Evolutionary conservation across 345 rosid genomes (phyloP).

Genomic region (Rhodamnia rubescens): DNA sequence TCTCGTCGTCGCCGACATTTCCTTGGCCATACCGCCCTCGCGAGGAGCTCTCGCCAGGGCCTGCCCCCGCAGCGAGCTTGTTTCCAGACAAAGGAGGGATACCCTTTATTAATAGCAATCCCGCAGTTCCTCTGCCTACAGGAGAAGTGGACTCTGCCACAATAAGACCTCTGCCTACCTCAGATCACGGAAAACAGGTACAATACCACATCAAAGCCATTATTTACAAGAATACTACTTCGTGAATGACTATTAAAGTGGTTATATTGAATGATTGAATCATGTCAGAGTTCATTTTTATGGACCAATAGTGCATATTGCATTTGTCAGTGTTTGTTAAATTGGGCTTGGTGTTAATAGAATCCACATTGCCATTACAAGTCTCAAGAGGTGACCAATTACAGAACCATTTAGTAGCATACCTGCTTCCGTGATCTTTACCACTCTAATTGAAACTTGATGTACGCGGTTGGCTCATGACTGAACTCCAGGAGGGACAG

Average conservation of each 20-base stretch:
- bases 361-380: background rate
- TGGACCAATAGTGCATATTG: background rate
- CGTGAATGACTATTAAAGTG: background rate
- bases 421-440: background rate
- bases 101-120: conserved; percentile 86
- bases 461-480: background rate
- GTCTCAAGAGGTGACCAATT: background rate
- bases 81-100: conserved; percentile 60
- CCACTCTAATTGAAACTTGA: background rate
- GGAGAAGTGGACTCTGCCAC: conserved; percentile 92
- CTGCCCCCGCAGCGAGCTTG: conserved; percentile 32
- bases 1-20: conserved; percentile 59
- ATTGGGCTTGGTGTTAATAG: background rate
- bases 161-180: conserved; percentile 58
- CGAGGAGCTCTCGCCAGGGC: conserved; percentile 48
- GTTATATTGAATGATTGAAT: background rate
- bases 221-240: background rate
- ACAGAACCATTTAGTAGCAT: background rate
- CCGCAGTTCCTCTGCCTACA: conserved; percentile 96
- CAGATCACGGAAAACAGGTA: conserved; percentile 33
- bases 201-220: background rate
- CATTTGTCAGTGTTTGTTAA: background rate
- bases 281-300: background rate
- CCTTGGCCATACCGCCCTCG: conserved; percentile 85
- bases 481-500: background rate